phyloP scores from a whole-genome alignment of 805 yeast genomes.

The Candida stauntonica region DNA sequence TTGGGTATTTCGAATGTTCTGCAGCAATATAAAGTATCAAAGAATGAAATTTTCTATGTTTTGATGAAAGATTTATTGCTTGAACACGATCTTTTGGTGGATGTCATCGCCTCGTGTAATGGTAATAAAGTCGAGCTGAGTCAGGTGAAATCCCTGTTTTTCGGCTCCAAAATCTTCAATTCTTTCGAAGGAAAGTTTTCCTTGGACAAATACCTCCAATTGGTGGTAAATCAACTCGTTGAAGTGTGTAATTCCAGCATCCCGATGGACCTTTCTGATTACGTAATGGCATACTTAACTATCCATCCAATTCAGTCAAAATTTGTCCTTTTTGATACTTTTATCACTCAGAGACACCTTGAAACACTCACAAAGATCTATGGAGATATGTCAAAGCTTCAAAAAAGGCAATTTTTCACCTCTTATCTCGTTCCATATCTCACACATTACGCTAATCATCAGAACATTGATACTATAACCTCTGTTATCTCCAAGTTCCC shows the following conservation, averaged over 20 bases:
- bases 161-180: slow-evolving; percentile 25
- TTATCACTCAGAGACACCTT: slow-evolving; percentile 13
- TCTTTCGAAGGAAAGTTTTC: slow-evolving; percentile 21
- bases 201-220: slow-evolving; percentile 13
- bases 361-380: not conserved
- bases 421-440: slow-evolving; percentile 21
- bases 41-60: slow-evolving; percentile 20
- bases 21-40: slow-evolving; percentile 19
- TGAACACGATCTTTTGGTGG: slow-evolving; percentile 14
- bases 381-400: slow-evolving; percentile 11
- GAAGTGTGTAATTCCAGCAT: slow-evolving; percentile 9
- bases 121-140: slow-evolving; percentile 10
- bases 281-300: slow-evolving; percentile 19
- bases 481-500: slow-evolving; percentile 13
- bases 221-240: slow-evolving; percentile 17
- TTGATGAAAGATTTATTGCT: slow-evolving; percentile 21
- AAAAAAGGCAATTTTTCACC: slow-evolving; percentile 16
- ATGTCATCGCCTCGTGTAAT: slow-evolving; percentile 8
- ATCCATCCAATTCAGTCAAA: slow-evolving; percentile 26
- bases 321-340: slow-evolving; percentile 10
- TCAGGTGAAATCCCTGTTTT: slow-evolving; percentile 20
- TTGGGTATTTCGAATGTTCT: slow-evolving; percentile 20
- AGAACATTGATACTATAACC: slow-evolving; percentile 10
- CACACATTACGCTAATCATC: slow-evolving; percentile 1
- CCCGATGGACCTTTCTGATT: slow-evolving; percentile 6